Base-by-base conservation (phyloP, 2,329 filamentous ascomycete species). In the Fusarium sp. region DNA sequence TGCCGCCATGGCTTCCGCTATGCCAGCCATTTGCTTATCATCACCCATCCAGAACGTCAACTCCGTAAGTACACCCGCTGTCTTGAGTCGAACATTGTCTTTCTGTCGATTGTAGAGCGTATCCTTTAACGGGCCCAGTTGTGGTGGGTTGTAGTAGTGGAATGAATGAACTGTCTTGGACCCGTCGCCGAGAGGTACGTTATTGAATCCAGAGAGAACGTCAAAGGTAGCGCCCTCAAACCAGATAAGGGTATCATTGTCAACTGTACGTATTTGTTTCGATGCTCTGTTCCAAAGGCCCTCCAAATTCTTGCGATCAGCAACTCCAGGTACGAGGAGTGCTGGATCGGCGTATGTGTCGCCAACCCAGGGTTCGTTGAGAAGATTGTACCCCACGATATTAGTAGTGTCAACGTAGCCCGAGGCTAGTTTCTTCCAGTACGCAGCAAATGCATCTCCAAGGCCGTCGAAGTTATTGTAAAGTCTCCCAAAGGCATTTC, bases 31-130 rank as follows among this genome's bases (percentile, higher is more conserved):
- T 8, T 60, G 57, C 13, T 60, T 53, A 12, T 60, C 57, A n/a
- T 60, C 35, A 0, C 57, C 57, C 26, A 35, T 54, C 57, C 57
- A 60, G 1, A 60, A 33, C 3, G 45, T 60, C 18, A 60, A 1
- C 28, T 60, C 57, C 0, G 57, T 60, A 3, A 60, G 57, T 0
- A 60, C 57, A 20, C 57, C 35, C 0, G 57, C 57, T 0, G 45
- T 60, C 6, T 60, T 60, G 28, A 60, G 45, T 7, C 45, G 7
- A 9, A 60, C 6, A 13, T 54, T 60, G 4, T 60, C 45, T 1
- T 60, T 60, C 0, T 54, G 35, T 10, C 35, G 18, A 2, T 54
- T 60, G 3, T 41, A 53, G 0, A 54, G 35, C 2, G 45, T 60
- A 28, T 60, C 35, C 0, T 20, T 26, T 0, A 60, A 1, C 13